phyloP scores from a whole-genome alignment of 331 rosid species.

The Acacia concinna region DNA sequence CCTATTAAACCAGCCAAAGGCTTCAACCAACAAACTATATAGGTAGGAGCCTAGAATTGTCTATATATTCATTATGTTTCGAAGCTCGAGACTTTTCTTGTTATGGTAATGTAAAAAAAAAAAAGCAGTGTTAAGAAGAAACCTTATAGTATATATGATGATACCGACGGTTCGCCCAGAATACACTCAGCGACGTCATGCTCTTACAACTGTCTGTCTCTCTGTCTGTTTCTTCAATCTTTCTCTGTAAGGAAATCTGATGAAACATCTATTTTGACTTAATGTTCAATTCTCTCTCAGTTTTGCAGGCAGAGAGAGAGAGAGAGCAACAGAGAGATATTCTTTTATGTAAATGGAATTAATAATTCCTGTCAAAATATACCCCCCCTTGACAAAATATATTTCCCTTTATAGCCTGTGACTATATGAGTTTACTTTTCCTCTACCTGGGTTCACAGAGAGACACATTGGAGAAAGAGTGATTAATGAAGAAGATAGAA shows the following conservation, averaged over 20 bases:
- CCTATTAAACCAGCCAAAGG: slow-evolving; percentile 4
- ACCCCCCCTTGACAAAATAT: neutral
- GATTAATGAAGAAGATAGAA: slow-evolving; percentile 1
- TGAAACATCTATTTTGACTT: slow-evolving; percentile 51
- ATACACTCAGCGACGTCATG: slow-evolving; percentile 47
- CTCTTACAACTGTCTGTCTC: slow-evolving; percentile 13
- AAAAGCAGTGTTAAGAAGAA: slow-evolving; percentile 51
- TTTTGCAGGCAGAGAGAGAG: neutral
- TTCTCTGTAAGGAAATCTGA: slow-evolving; percentile 49
- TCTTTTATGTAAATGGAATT: slow-evolving; percentile 35
- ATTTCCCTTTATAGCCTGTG: slow-evolving; percentile 28
- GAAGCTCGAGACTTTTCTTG: slow-evolving; percentile 28
- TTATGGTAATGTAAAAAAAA: slow-evolving; percentile 27
- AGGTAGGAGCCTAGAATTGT: slow-evolving; percentile 36
- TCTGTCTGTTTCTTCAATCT: slow-evolving; percentile 24
- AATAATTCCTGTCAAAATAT: slow-evolving; percentile 19
- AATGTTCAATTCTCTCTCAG: neutral
- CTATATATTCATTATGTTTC: neutral
- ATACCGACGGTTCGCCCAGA: slow-evolving; percentile 56
- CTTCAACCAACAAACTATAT: slow-evolving; percentile 10
- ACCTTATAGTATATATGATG: slow-evolving; percentile 41
- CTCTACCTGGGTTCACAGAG: slow-evolving; percentile 23
- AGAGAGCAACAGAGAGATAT: slow-evolving; percentile 16
- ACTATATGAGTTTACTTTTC: neutral
- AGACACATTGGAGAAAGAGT: slow-evolving; percentile 11